A percentile compares a stretch with the other conserved stretches of the same genome.
Evolutionary conservation across 192 early-diverging fungal species (phyloP).

Genomic region (Gamsiella multidivaricata): DNA sequence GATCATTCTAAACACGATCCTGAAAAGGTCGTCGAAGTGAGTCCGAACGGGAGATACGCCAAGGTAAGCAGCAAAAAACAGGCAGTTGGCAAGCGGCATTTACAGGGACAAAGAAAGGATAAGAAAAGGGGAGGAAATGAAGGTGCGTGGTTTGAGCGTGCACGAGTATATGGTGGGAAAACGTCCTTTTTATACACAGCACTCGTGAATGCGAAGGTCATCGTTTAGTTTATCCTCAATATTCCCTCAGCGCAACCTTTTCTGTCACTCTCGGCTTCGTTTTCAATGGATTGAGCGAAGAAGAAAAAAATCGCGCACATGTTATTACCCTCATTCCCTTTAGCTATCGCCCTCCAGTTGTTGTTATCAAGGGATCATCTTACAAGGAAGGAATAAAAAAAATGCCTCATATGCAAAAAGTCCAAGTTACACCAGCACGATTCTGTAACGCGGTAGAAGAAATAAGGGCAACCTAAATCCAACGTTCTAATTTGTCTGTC

Average conservation of each 20-base stretch:
- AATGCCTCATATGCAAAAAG: constrained; percentile 19
- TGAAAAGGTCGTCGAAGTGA: constrained; percentile 67
- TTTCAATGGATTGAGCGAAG: too few relatives aligned
- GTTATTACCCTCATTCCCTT: neutral
- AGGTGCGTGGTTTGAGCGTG: neutral
- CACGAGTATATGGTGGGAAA: neutral
- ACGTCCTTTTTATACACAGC: constrained; percentile 7
- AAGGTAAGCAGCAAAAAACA: constrained; percentile 38
- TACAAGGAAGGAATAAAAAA: constrained; percentile 3
- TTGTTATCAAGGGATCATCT: neutral
- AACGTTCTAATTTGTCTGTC: too few relatives aligned
- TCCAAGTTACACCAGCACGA: constrained; percentile 3
- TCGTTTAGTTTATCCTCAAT: neutral
- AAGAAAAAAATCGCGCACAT: constrained; percentile 5
- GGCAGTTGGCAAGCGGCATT: too few relatives aligned
- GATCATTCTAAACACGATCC: constrained; percentile 64
- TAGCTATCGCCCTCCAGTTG: too few relatives aligned
- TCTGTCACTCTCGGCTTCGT: neutral
- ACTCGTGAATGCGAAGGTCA: neutral
- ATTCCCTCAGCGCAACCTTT: neutral
- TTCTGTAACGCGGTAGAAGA: neutral
- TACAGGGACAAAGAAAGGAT: neutral
- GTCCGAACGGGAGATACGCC: constrained; percentile 62
- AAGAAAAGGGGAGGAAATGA: constrained; percentile 3
- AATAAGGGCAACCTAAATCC: neutral